phyloP scores from a whole-genome alignment of 2,329 filamentous ascomycete genomes.

The Sporothrix pallida region DNA sequence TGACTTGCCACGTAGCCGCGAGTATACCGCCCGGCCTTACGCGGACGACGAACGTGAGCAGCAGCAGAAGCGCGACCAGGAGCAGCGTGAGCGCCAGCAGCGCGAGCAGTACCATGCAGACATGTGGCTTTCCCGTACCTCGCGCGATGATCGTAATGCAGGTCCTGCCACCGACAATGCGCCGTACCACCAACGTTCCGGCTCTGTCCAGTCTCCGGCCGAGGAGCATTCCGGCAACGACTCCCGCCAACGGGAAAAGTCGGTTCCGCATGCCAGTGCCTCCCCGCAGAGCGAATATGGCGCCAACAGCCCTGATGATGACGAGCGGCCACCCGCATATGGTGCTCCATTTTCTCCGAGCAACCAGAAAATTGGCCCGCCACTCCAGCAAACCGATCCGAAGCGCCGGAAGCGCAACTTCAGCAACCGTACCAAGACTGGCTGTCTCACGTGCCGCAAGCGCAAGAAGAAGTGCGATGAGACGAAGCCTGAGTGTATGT shows the following conservation, averaged over 20 bases:
- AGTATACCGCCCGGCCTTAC: constrained; percentile 14
- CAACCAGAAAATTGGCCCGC: constrained; percentile 53
- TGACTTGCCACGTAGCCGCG: constrained; percentile 26
- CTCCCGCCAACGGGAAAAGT: constrained; percentile 39
- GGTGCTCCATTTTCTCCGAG: constrained; percentile 53
- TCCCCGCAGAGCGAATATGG: constrained; percentile 57
- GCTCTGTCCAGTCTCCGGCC: constrained; percentile 49
- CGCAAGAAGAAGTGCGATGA: constrained; percentile 99
- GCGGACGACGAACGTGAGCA: constrained; percentile 24
- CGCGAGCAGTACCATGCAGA: constrained; percentile 47
- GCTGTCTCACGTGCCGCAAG: constrained; percentile 87
- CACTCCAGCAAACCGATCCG: constrained; percentile 60
- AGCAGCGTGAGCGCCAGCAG: constrained; percentile 36
- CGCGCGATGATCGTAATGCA: constrained; percentile 54
- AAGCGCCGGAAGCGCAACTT: constrained; percentile 82
- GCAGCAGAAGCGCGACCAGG: constrained; percentile 33
- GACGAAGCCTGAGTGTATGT: constrained; percentile 86
- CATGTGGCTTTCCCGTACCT: constrained; percentile 56
- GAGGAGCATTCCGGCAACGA: constrained; percentile 58
- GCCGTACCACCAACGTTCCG: constrained; percentile 51
- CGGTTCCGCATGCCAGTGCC: constrained; percentile 45
- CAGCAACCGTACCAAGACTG: constrained; percentile 94
- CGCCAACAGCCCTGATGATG: constrained; percentile 60
- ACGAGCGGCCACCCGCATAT: constrained; percentile 54
- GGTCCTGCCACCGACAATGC: constrained; percentile 57